phyloP scores from a whole-genome alignment of 345 rosid genomes.

The Pelargonium nanum region DNA sequence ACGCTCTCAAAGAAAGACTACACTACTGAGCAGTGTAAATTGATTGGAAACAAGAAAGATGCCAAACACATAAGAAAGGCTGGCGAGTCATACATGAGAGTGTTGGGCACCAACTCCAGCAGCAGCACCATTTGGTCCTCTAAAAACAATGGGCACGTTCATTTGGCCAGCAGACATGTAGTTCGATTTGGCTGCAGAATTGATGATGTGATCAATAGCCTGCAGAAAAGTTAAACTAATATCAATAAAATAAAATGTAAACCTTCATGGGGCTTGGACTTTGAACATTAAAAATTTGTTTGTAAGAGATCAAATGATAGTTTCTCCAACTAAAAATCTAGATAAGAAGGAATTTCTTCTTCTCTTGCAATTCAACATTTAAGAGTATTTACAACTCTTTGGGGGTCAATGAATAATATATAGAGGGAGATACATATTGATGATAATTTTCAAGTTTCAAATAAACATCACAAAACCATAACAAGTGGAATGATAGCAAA shows the following conservation, averaged over 20 bases:
- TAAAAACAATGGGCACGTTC: constrained; percentile 71
- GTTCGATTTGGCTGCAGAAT: constrained; percentile 78
- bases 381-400: no score
- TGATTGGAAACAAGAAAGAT: not conserved
- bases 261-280: not conserved
- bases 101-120: constrained; percentile 98
- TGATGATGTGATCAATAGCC: constrained; percentile 91
- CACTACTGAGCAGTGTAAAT: no score
- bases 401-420: no score
- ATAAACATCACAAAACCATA: no score
- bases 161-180: constrained; percentile 91
- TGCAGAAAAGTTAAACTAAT: constrained; percentile 19
- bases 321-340: no score
- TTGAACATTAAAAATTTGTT: not conserved
- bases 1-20: no score
- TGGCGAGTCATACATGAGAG: constrained; percentile 48
- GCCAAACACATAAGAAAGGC: not conserved
- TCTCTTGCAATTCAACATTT: no score
- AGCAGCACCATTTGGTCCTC: constrained; percentile 98
- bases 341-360: no score
- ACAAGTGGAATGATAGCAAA: no score
- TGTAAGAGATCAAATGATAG: not conserved
- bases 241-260: not conserved
- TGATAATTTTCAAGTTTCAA: no score
- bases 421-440: no score